Evolutionary conservation across 148 eudicot genomes (phyloP).

Genomic region (Rhododendron griersonianum): DNA sequence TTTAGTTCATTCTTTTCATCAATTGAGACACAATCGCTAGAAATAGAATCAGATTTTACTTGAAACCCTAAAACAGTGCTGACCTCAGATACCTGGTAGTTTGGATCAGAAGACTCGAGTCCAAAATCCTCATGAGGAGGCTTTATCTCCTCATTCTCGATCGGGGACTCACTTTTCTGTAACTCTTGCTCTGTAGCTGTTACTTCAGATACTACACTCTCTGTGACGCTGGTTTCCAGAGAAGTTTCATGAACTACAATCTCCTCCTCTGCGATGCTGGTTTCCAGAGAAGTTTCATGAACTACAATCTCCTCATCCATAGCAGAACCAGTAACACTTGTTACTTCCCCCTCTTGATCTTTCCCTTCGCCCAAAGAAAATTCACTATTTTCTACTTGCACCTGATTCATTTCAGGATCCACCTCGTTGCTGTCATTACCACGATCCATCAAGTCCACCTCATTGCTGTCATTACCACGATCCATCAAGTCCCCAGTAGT

Average conservation of each 20-base stretch:
- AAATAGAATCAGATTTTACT: conserved; percentile 83
- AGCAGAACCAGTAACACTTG: conserved; percentile 18
- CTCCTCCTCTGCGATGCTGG: conserved; percentile 19
- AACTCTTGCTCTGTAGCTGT: conserved; percentile 18
- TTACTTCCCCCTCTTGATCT: conserved; percentile 20
- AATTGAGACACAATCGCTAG: conserved; percentile 76
- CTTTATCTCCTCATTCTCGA: conserved; percentile 35
- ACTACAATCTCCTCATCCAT: conserved; percentile 18
- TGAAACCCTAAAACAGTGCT: conserved; percentile 79
- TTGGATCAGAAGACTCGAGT: conserved; percentile 52
- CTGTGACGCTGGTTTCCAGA: conserved; percentile 21
- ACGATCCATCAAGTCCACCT: conserved; percentile 16
- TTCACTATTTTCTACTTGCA: conserved; percentile 18
- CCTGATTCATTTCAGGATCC: conserved; percentile 18
- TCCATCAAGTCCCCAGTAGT: conserved; percentile 12
- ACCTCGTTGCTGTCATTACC: conserved; percentile 7
- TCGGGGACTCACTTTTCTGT: conserved; percentile 16
- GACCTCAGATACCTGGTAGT: conserved; percentile 93
- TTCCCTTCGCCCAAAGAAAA: conserved; percentile 24
- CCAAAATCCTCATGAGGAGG: conserved; percentile 41
- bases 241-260: conserved; percentile 19
- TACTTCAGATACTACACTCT: conserved; percentile 25
- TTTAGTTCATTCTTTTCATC: conserved; percentile 80
- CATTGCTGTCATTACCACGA: conserved; percentile 8
- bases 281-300: conserved; percentile 25